phyloP scores from a whole-genome alignment of 1,139 yeast species.

The Hyphopichia burtonii region DNA sequence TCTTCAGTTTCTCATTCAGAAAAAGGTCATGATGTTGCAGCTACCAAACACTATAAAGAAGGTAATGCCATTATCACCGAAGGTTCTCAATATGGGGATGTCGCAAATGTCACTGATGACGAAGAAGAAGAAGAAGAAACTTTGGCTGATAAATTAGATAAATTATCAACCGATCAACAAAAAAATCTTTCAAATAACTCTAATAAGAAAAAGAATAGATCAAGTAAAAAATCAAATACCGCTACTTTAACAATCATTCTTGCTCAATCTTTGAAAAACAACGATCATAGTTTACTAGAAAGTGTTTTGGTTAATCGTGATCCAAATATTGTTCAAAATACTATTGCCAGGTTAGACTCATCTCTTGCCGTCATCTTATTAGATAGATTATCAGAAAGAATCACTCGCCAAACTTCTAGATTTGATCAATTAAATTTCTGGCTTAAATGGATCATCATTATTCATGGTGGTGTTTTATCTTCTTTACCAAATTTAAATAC shows the following conservation, averaged over 20 bases:
- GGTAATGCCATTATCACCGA: constrained; percentile 62
- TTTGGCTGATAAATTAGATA: constrained; percentile 60
- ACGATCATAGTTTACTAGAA: constrained; percentile 72
- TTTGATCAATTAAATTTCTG: constrained; percentile 80
- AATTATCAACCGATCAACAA: constrained; percentile 34
- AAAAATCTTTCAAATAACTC: constrained; percentile 22
- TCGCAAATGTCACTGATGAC: constrained; percentile 43
- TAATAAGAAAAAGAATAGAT: constrained; percentile 23
- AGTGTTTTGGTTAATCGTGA: constrained; percentile 78
- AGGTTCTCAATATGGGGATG: constrained; percentile 61
- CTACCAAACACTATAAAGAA: constrained; percentile 69
- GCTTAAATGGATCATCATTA: constrained; percentile 90
- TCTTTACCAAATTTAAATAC: constrained; percentile 67
- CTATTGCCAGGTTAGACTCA: constrained; percentile 70
- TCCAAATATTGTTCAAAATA: constrained; percentile 67
- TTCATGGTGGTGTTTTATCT: constrained; percentile 80
- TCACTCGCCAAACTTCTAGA: constrained; percentile 61
- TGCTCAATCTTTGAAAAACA: constrained; percentile 69
- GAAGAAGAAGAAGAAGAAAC: constrained; percentile 43
- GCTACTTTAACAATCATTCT: constrained; percentile 67
- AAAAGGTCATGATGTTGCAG: constrained; percentile 69
- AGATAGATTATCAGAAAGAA: constrained; percentile 81
- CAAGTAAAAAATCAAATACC: constrained; percentile 42
- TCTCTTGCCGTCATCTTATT: constrained; percentile 70
- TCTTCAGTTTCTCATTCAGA: constrained; percentile 40